Evolutionary conservation across 768 basidiomycete genomes (phyloP), one percentile per base, ranked within the genome.

Genomic region (Panus rudis): DNA sequence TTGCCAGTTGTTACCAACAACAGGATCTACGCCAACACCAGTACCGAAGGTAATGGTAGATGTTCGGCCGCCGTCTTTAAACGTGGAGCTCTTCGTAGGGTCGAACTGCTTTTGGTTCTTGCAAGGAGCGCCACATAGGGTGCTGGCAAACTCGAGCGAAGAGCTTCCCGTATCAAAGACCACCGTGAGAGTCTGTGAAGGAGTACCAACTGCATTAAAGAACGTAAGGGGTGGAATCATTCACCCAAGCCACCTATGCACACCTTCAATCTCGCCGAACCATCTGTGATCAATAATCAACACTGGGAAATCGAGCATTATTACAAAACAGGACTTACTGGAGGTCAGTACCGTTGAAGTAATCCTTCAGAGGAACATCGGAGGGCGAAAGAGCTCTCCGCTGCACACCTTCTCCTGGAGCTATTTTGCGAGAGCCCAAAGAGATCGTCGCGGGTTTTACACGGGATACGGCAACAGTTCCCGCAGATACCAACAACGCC

Each of bases 141-240:
- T 76, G 71, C 73, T 72, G 3, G 70, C 70, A 46, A 75, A 71
- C 59, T 73, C 72, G 11, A 74, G 63, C 10, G 64, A 63, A 6
- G 57, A 55, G 46, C 72, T 75, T 37, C 76, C 76, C 10, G 77
- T 79, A 51, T 79, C 78, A 58, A 79, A 79, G 11, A 79, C 73
- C 37, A 78, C 76, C 45, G 32, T 58, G 42, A 64, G 53, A 1
- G 42, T 48, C 50, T 79, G 76, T 2, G 75, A 73, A 8, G 76
- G 76, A 2, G 76, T 78, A 20, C 76, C 75, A 32, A 77, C 72
- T 69, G 54, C 11, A 14, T 11, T 23, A 19, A 27, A 16, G 4
- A 44, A 27, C 17, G 43, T 32, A 14, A 19, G n/a, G 30, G 17
- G 31, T 43, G 32, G n/a, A 16, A 23, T 41, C 33, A 42, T 26